Evolutionary conservation across 2,329 filamentous ascomycete genomes (phyloP).

Genomic region (Scopulariopsis brevicaulis): DNA sequence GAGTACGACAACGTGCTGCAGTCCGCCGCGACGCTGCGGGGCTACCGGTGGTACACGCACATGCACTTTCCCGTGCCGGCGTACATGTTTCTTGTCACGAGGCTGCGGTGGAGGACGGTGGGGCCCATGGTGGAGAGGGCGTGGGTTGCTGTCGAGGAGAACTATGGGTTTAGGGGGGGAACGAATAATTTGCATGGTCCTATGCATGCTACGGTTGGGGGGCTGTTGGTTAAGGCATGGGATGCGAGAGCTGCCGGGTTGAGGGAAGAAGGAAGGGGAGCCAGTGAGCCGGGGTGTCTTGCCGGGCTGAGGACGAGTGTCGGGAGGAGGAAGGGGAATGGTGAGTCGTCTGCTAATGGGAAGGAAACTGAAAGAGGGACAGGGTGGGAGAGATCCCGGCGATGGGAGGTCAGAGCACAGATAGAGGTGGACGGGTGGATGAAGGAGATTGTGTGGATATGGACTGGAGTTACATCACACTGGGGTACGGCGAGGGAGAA

Average conservation of each 20-base stretch:
- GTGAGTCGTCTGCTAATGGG: no score
- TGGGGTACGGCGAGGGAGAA: constrained; percentile 22
- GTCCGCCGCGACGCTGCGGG: constrained; percentile 33
- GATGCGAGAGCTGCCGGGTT: constrained; percentile 40
- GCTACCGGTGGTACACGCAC: constrained; percentile 47
- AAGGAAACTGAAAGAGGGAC: no score
- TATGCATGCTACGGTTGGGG: constrained; percentile 45
- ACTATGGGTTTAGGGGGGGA: constrained; percentile 40
- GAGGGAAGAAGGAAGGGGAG: constrained; percentile 27
- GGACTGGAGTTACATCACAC: constrained; percentile 38
- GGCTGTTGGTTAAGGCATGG: constrained; percentile 52
- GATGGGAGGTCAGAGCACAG: neutral
- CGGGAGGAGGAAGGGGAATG: constrained; percentile 13
- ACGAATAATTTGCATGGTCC: constrained; percentile 38
- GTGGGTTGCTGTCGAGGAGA: constrained; percentile 43
- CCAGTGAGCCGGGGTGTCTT: constrained; percentile 34
- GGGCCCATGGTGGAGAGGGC: constrained; percentile 47
- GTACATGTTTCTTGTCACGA: constrained; percentile 47
- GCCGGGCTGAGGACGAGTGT: constrained; percentile 31
- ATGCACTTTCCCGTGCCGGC: constrained; percentile 50
- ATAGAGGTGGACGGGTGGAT: constrained; percentile 9
- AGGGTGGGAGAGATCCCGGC: neutral
- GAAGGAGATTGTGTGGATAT: constrained; percentile 16
- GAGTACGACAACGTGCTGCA: constrained; percentile 48
- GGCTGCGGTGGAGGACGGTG: constrained; percentile 37